Evolutionary conservation across 257 asterid genomes (phyloP), one percentile per base, ranked within the genome.

Genomic region (Jaltomata sinuosa): DNA sequence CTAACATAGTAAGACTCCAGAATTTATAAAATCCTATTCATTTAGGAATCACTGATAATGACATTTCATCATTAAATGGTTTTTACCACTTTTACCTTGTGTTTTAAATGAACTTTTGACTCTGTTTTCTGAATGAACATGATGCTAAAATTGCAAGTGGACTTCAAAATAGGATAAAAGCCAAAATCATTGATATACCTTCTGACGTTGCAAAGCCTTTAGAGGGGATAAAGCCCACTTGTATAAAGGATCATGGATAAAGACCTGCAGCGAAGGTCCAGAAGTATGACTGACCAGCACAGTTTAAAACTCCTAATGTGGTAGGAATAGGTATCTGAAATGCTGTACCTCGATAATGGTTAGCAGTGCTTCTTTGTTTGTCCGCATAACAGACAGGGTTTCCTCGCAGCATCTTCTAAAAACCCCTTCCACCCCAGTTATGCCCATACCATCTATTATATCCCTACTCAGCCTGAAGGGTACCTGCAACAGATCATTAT

Each of bases 201-300:
- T 94, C 86, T 96, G 99, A 83, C 97, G 98, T 82, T 94, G 98
- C 94, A 96, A 89, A 83, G 99, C 99, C 89, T 96, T 94, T 78
- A 96, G 90, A 85, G 99, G 99, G 40, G 99, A 96, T 81, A 96
- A 84, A 86, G 99, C 99, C 99, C 99, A 94, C 91, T 94, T 96
- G 77, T 94, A 96, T 80, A 96, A 85, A 65, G 99, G 99, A 84
- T 96, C 98, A 83, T 96, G 98, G 92, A 96, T 96, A 88, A 96
- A 96, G 88, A 96, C 99, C 99, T 96, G 90, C 89, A 90, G 40
- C 55, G 16, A 81, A 68, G 84, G 62, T 82, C 57, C 88, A 78
- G 49, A 22, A 83, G 65, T 25, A 29, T 27, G 62, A 47, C 40
- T 77, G 42, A 49, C 16, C 10, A 11, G n/a, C 81, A 76, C 40